Percentiles rank a stretch among this genome's conserved stretches.
These are phyloP conservation scores for Chrysanthemum seticuspe DNA, from an alignment of 129 eudicot species.

Conservation along the genomic window DNA sequence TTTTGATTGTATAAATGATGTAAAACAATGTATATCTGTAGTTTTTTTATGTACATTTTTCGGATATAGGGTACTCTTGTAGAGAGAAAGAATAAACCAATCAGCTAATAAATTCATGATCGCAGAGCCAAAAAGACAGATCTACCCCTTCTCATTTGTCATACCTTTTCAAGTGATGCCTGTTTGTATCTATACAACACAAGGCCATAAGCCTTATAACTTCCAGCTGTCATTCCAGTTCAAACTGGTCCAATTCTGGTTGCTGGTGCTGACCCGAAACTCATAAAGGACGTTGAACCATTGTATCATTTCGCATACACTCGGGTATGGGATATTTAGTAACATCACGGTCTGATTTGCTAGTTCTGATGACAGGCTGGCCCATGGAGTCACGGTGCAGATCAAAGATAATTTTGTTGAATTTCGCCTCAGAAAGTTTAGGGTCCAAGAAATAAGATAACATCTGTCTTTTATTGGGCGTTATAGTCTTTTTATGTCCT, in stretches of 20 bases:
- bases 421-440: constrained; percentile 58
- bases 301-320: constrained; percentile 72
- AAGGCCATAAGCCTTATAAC: constrained; percentile 9
- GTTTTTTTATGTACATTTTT: constrained; percentile 32
- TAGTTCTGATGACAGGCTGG: constrained; percentile 75
- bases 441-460: constrained; percentile 66
- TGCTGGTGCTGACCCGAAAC: neutral
- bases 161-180: neutral
- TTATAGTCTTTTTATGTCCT: constrained; percentile 89
- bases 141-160: neutral
- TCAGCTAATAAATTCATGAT: constrained; percentile 6
- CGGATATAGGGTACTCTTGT: constrained; percentile 7
- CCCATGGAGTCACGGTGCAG: constrained; percentile 89
- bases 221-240: constrained; percentile 20
- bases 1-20: constrained; percentile 22
- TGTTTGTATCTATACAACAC: constrained; percentile 3
- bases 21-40: constrained; percentile 19
- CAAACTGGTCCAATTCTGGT: constrained; percentile 6
- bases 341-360: constrained; percentile 77
- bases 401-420: constrained; percentile 60
- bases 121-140: constrained; percentile 19
- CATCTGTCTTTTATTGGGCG: constrained; percentile 95
- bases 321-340: constrained; percentile 97
- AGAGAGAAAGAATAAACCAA: constrained; percentile 22
- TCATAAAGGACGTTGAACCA: constrained; percentile 7